Percentiles rank a stretch among this genome's conserved stretches.
Evolutionary conservation across 345 rosid genomes (phyloP).

Genomic region (Linum tenue): DNA sequence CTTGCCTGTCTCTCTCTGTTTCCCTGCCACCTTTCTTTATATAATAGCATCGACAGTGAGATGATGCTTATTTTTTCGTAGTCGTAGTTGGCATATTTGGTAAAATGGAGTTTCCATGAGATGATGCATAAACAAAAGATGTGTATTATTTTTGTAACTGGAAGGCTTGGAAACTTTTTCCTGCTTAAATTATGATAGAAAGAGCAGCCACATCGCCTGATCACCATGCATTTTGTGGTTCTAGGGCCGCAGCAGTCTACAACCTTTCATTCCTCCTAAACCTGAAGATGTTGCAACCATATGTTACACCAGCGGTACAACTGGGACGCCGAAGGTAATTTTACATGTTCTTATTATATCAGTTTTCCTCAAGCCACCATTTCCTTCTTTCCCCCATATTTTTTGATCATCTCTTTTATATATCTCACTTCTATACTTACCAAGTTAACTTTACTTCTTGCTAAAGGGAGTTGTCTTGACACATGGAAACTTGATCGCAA

Average conservation of each 20-base stretch:
- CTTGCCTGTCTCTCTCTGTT: too few species aligned
- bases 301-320: slow-evolving; percentile 31
- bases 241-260: slow-evolving; percentile 34
- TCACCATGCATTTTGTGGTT: neutral
- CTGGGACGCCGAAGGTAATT: slow-evolving; percentile 22
- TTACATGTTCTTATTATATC: neutral
- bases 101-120: neutral
- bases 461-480: slow-evolving; percentile 27
- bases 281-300: slow-evolving; percentile 26
- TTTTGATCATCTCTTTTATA: neutral
- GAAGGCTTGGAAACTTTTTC: neutral
- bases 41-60: too few species aligned
- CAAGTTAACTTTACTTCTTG: neutral
- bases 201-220: neutral
- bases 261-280: slow-evolving; percentile 20
- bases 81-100: neutral
- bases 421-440: neutral
- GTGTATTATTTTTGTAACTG: neutral
- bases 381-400: neutral
- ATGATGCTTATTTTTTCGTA: too few species aligned
- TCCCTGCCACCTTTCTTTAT: too few species aligned
- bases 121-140: too few species aligned
- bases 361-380: neutral
- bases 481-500: slow-evolving; percentile 21
- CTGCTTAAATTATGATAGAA: neutral